Conservation (phyloP, 306 rosid species). For the Glycyrrhiza uralensis region DNA sequence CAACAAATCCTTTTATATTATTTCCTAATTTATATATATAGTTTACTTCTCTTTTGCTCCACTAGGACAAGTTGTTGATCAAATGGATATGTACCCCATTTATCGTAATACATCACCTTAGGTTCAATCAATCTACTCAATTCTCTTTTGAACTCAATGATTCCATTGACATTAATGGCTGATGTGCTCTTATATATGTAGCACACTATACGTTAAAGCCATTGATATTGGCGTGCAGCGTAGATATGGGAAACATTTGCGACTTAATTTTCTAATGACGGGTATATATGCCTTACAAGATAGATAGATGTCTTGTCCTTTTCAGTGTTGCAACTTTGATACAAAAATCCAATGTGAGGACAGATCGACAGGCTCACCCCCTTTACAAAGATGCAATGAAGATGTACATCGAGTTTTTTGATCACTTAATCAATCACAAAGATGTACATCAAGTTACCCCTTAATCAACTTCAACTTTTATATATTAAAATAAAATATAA, state of each 20-base stretch:
- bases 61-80: conserved; percentile 26
- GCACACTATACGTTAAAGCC: neutral
- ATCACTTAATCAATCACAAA: neutral
- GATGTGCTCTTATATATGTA: neutral
- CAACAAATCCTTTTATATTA: neutral
- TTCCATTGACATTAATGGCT: neutral
- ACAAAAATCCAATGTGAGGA: neutral
- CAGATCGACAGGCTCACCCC: neutral
- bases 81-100: neutral
- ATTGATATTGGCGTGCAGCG: neutral
- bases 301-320: conserved; percentile 11
- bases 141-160: neutral
- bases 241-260: neutral
- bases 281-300: neutral
- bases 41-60: neutral
- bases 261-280: neutral
- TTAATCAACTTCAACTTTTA: too few species aligned
- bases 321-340: neutral
- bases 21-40: neutral
- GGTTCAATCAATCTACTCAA: neutral
- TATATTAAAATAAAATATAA: too few species aligned
- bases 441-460: too few species aligned
- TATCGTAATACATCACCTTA: neutral
- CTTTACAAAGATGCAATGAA: neutral
- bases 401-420: too few species aligned